Conservation (phyloP, 2,329 filamentous ascomycete species). For the Chrysoporthe austroafricana region DNA sequence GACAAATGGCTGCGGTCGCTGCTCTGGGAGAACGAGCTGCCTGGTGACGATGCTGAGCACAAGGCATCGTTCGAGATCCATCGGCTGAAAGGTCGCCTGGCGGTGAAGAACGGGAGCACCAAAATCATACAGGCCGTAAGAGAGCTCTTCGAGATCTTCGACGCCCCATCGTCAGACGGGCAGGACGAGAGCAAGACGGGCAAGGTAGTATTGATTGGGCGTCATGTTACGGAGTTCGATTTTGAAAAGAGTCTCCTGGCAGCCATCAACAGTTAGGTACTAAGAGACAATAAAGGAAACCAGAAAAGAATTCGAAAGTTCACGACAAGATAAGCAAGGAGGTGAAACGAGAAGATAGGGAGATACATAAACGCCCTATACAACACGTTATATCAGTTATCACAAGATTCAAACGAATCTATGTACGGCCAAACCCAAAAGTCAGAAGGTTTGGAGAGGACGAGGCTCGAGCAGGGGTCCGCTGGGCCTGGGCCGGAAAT, state of each 20-base stretch:
- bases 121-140: slow-evolving; percentile 90
- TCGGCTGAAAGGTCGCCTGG: slow-evolving; percentile 80
- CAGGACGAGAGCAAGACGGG: slow-evolving; percentile 38
- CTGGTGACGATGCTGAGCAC: slow-evolving; percentile 42
- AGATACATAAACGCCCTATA: not conserved
- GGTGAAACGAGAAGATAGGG: too few species aligned
- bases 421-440: not conserved
- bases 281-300: not conserved
- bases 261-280: slow-evolving; percentile 8
- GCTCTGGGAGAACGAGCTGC: slow-evolving; percentile 78
- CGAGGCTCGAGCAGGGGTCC: not conserved
- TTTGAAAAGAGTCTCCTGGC: slow-evolving; percentile 50
- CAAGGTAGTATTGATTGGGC: slow-evolving; percentile 69
- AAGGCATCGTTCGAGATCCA: slow-evolving; percentile 74
- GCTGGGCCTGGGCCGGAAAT: not conserved
- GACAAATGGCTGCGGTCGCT: slow-evolving; percentile 83
- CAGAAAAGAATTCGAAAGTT: not conserved
- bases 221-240: slow-evolving; percentile 54
- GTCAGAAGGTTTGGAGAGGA: not conserved
- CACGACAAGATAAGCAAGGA: not conserved
- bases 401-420: not conserved
- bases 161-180: slow-evolving; percentile 49
- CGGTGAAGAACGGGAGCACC: slow-evolving; percentile 64
- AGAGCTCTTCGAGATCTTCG: slow-evolving; percentile 90
- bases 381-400: not conserved